Percentiles rank a stretch among this genome's conserved stretches.
Evolutionary conservation across 2,329 filamentous ascomycete genomes (phyloP).

Genomic region (Alternaria alternata): DNA sequence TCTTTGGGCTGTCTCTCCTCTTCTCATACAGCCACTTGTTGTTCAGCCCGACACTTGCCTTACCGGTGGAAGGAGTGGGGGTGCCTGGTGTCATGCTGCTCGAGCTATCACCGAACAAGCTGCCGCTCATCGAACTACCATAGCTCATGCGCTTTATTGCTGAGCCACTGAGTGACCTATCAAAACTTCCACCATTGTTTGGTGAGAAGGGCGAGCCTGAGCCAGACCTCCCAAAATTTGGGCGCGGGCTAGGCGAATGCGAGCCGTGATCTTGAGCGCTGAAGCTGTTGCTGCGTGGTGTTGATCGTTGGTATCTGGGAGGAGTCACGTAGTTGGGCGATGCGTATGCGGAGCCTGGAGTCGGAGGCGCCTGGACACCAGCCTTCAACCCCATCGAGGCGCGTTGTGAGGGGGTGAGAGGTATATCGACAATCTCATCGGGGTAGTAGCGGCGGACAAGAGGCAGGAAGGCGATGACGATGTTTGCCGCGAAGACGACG

Average conservation of each 20-base stretch:
- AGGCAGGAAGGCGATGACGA: constrained; percentile 73
- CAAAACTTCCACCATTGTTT: constrained; percentile 62
- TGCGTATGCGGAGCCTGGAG: constrained; percentile 65
- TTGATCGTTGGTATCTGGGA: constrained; percentile 83
- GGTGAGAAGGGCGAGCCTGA: constrained; percentile 61
- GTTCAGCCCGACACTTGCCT: constrained; percentile 79
- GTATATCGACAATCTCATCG: constrained; percentile 87
- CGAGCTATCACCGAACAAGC: constrained; percentile 49
- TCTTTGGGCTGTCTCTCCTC: constrained; percentile 63
- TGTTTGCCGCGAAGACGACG: constrained; percentile 67
- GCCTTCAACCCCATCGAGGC: constrained; percentile 82
- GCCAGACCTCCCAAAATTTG: constrained; percentile 33
- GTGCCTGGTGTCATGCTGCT: constrained; percentile 62
- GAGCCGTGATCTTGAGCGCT: constrained; percentile 56
- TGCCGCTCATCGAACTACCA: constrained; percentile 57
- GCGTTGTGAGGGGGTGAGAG: constrained; percentile 88
- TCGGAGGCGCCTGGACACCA: constrained; percentile 62
- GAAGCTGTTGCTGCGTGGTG: constrained; percentile 67
- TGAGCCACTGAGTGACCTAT: constrained; percentile 68
- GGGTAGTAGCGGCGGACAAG: constrained; percentile 66
- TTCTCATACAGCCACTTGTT: constrained; percentile 96
- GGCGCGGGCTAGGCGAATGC: constrained; percentile 65
- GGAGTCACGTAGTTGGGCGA: constrained; percentile 77
- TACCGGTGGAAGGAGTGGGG: constrained; percentile 68
- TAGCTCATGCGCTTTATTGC: constrained; percentile 69